Percentiles rank a stretch among this genome's conserved stretches.
phyloP scores from a whole-genome alignment of 208 protist genomes.

The Eutreptiella sp. region DNA sequence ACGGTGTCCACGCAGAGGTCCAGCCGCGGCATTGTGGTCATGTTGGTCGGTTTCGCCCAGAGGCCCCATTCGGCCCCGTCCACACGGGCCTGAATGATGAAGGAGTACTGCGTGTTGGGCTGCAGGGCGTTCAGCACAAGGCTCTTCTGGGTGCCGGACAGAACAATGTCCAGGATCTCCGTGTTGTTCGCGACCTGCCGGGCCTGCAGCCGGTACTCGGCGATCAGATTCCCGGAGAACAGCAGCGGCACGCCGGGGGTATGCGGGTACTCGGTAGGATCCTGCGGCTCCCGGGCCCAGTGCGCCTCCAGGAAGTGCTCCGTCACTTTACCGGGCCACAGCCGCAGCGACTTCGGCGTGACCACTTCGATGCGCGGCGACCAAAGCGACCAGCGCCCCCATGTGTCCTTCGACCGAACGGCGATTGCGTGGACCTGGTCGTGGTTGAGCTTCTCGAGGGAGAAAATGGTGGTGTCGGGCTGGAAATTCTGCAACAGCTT shows the following conservation, averaged over 20 bases:
- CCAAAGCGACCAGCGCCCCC: constrained; percentile 52
- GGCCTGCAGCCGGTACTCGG: background rate
- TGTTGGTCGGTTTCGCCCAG: constrained; percentile 65
- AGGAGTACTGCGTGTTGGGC: constrained; percentile 61
- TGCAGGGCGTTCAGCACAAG: constrained; percentile 46
- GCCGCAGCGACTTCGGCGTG: constrained; percentile 52
- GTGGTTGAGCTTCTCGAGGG: constrained; percentile 47
- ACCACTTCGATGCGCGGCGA: constrained; percentile 50
- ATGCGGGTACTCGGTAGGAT: no score
- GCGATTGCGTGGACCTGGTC: constrained; percentile 53
- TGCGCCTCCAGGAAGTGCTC: constrained; percentile 57
- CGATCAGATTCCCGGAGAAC: constrained; percentile 22
- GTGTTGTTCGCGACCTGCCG: background rate
- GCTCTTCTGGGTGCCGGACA: constrained; percentile 35
- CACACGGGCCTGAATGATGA: constrained; percentile 54
- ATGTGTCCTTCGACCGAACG: constrained; percentile 55
- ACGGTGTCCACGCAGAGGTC: constrained; percentile 48
- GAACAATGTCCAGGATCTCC: background rate
- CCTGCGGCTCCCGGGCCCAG: constrained; percentile 61
- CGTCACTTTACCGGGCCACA: constrained; percentile 56
- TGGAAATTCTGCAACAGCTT: constrained; percentile 15
- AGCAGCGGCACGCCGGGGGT: constrained; percentile 37
- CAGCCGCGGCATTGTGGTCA: constrained; percentile 77
- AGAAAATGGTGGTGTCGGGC: constrained; percentile 28
- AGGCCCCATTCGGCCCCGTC: constrained; percentile 58